A percentile compares a stretch with the other conserved stretches of the same genome.
These are phyloP conservation scores for Collybia sordida DNA, from an alignment of 768 basidiomycete genomes.

Conservation along the genomic window DNA sequence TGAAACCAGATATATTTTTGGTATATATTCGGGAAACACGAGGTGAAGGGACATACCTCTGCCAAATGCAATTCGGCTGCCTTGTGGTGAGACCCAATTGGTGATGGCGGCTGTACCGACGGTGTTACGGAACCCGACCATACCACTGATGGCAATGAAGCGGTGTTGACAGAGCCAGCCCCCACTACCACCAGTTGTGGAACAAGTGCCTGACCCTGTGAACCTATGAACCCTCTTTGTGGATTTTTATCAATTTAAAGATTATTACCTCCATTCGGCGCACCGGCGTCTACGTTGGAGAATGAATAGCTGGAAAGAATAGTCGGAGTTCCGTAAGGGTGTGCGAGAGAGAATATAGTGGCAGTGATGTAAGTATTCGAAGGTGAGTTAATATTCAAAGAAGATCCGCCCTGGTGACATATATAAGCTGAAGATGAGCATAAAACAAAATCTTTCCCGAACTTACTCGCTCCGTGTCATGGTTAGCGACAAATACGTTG, in stretches of 20 bases:
- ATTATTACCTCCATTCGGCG: conserved; percentile 53
- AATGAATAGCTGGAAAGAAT: conserved; percentile 62
- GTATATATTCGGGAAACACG: background rate
- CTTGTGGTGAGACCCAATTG: conserved; percentile 58
- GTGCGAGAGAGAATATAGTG: conserved; percentile 63
- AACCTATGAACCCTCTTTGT: background rate
- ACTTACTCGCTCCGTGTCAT: conserved; percentile 64
- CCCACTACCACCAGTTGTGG: conserved; percentile 45
- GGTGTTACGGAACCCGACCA: conserved; percentile 64
- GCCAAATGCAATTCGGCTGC: conserved; percentile 66
- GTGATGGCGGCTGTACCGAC: conserved; percentile 51
- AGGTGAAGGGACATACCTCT: conserved; percentile 39
- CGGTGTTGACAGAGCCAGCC: conserved; percentile 73
- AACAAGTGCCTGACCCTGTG: conserved; percentile 49
- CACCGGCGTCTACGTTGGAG: conserved; percentile 49
- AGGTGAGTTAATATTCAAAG: conserved; percentile 58
- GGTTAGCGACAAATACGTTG: conserved; percentile 68
- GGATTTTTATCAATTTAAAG: background rate
- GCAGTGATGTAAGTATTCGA: conserved; percentile 65
- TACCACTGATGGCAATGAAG: conserved; percentile 53
- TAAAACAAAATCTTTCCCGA: background rate
- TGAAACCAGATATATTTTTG: too few species aligned
- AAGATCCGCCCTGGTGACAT: conserved; percentile 41
- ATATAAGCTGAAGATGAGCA: background rate
- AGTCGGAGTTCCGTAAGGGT: conserved; percentile 66